Conservation (phyloP, 129 eudicot genomes). For the Escallonia rubra region DNA sequence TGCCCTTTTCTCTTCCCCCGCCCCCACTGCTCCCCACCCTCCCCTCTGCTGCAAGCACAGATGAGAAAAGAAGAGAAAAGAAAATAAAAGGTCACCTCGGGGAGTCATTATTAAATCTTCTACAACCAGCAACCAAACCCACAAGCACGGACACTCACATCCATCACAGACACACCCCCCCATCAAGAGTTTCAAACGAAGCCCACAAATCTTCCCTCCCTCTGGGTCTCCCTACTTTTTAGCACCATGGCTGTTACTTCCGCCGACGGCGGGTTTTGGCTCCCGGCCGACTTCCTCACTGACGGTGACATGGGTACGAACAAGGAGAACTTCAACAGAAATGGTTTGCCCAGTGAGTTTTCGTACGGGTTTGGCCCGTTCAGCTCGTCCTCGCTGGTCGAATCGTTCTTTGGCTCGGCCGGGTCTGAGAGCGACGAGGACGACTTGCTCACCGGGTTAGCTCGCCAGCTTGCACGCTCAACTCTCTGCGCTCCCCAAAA, state of each 20-base stretch:
- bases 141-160: not conserved
- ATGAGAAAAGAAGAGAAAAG: not conserved
- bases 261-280: conserved; percentile 29
- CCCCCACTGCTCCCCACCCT: too few species aligned
- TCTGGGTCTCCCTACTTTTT: not conserved
- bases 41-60: not conserved
- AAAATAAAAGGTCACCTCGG: not conserved
- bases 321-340: conserved; percentile 7
- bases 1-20: too few species aligned
- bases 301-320: conserved; percentile 27
- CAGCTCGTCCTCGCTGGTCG: conserved; percentile 12
- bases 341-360: conserved; percentile 20
- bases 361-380: conserved; percentile 17
- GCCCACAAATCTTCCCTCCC: not conserved
- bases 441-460: conserved; percentile 38
- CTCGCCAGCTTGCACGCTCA: conserved; percentile 49
- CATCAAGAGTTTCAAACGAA: conserved; percentile 3
- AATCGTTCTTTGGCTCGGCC: conserved; percentile 16
- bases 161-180: not conserved
- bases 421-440: conserved; percentile 54
- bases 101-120: conserved; percentile 35
- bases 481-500: conserved; percentile 12
- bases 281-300: conserved; percentile 62
- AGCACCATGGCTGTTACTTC: conserved; percentile 25
- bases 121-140: conserved; percentile 3